Base-by-base conservation (phyloP, 371 early-diverging fungal species). In the Rhizopus delemar region DNA sequence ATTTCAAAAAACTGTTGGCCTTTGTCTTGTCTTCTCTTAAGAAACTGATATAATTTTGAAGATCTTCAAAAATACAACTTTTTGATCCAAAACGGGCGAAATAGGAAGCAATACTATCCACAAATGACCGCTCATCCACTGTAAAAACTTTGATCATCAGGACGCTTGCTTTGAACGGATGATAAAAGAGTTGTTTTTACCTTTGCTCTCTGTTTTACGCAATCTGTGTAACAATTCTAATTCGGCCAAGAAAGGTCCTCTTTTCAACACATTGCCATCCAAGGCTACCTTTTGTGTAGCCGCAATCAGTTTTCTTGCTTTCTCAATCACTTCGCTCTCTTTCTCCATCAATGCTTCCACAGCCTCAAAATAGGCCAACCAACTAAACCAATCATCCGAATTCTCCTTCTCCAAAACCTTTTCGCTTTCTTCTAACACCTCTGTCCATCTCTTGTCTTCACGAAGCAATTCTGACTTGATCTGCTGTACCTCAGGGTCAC, bases 21-120 rank as follows among this genome's bases (percentile, higher is more conserved):
- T 66, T 68, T 31, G 68, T 68, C 1, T 32, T 13, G 46, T 69
- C 57, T 8, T 15, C 31, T 59, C 65, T 48, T 65, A 78, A 66
- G 72, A 63, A 57, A 2, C 60, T 31, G n/a, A 88, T 62, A 63
- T 89, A 92, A 4, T 70, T 63, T 33, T 80, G 77, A 15, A 94
- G 65, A 66, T 94, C 94, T 57, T 90, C 91, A 73, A 90, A 92
- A 59, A 88, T 90, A 63, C 86, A 87, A 8, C 79, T 69, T 58
- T 86, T 86, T 16, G 82, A 74, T 16, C 90, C 90, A 62, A 94
- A 94, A 2, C 68, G 76, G 7, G 59, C 60, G 58, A 91, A 78
- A 60, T 90, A 94, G 3, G 75, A 61, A 7, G 81, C 59, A 29
- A 90, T 70, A n/a, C 77, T 63, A 2, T 80, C 75, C 51, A 78